Evolutionary conservation across 2,329 filamentous ascomycete species (phyloP), one percentile per base, ranked within the genome.

Genomic region (Ophiostoma piceae): DNA sequence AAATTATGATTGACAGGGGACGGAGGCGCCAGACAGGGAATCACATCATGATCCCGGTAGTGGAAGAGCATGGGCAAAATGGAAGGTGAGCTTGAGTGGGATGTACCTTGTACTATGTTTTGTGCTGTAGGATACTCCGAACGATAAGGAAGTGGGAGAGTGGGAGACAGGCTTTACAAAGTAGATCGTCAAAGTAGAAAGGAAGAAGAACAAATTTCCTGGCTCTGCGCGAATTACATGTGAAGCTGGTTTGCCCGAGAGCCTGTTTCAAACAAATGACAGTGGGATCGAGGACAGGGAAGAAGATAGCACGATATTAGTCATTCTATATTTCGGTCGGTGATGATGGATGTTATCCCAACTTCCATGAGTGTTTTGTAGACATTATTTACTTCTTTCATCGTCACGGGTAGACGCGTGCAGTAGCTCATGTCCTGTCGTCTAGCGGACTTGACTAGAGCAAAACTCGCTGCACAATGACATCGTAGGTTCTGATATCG

Each of bases 1-100:
- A 65, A 65, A 65, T 65, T 65, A 37, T 12, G 51, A 41, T 62
- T 60, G 35, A 67, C 67, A 68, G 51, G 35, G 47, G 47, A 68
- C n/a, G 19, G 32, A 22, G 35, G 62, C 11, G n/a, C 35, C 32
- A 65, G 35, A 26, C 51, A 57, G 22, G 51, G 51, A 22, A 62
- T 62, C 26, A 29, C 57, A 62, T 62, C 57, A 35, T 35, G 26
- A 62, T 35, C 57, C 57, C 26, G 6, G 57, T 8, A 62, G 22
- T 57, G 39, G 26, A 62, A 32, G 26, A 62, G 12, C 11, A 11
- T 26, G 51, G 22, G 51, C 8, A 26, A 57, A 57, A 26, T 9
- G 22, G 11, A 14, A 26, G 22, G 19, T 43, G 43, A 47, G 7
- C 19, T 3, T 41, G 39, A 41, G 7, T 3, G 43, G 16, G 19